Conservation (phyloP, 441 rosid genomes). For the Gossypium schwendimanii region DNA sequence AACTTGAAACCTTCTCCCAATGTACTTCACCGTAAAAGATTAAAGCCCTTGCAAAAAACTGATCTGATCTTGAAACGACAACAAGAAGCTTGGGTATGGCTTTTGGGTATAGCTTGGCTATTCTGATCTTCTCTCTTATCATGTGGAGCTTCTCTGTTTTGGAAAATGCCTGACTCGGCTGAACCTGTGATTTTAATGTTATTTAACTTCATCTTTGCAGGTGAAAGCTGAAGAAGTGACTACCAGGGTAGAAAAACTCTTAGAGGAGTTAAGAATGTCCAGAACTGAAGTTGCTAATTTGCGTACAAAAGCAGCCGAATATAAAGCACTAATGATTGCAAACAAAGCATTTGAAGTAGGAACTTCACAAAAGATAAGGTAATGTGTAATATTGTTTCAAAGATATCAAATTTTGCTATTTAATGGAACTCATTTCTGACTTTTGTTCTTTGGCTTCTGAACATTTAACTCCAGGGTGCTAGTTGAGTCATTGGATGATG, state of each 20-base stretch:
- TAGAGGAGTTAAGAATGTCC: constrained; percentile 58
- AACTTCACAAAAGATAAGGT: constrained; percentile 53
- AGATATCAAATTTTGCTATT: neutral
- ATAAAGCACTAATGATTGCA: constrained; percentile 59
- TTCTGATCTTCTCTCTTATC: no score
- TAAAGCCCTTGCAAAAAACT: neutral
- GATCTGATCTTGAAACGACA: neutral
- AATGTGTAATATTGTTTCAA: constrained; percentile 3
- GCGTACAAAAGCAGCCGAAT: constrained; percentile 71
- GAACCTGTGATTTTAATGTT: neutral
- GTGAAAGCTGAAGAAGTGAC: constrained; percentile 89
- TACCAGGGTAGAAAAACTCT: constrained; percentile 62
- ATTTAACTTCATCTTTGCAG: constrained; percentile 31
- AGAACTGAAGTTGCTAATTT: constrained; percentile 61
- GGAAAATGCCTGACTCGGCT: no score
- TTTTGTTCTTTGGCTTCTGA: neutral
- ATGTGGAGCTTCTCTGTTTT: no score
- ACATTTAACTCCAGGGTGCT: constrained; percentile 51
- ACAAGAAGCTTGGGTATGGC: no score
- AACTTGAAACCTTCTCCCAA: neutral
- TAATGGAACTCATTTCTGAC: neutral
- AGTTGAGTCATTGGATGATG: constrained; percentile 64
- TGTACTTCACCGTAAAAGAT: constrained; percentile 2
- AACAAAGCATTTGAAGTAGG: constrained; percentile 61
- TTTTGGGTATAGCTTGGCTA: no score